These are phyloP conservation scores for Choricystis sp. DNA, from an alignment of 139 green algal species.

Conservation along the genomic window DNA sequence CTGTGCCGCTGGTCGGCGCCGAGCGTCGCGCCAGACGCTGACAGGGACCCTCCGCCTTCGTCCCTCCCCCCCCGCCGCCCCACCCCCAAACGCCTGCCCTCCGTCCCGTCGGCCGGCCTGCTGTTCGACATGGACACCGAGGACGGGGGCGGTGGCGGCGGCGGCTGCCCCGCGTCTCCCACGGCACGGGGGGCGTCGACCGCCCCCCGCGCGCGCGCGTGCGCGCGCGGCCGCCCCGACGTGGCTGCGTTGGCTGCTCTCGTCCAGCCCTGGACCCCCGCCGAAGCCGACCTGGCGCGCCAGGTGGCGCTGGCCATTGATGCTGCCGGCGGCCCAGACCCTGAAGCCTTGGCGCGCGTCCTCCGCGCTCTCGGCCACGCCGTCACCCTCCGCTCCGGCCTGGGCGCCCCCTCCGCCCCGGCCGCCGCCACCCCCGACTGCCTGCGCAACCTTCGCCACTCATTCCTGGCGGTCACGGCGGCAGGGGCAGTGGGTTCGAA, in stretches of 20 bases:
- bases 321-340: background rate
- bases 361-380: constrained; percentile 19
- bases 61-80: too few species aligned
- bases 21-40: background rate
- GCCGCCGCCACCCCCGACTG: constrained; percentile 15
- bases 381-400: constrained; percentile 22
- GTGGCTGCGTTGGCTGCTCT: background rate
- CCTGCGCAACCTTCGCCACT: constrained; percentile 46
- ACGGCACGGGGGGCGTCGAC: too few species aligned
- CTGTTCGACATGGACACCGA: background rate
- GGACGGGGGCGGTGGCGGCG: background rate
- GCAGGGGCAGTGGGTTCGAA: too few species aligned
- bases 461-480: constrained; percentile 28
- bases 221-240: too few species aligned
- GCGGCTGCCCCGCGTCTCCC: too few species aligned
- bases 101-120: background rate
- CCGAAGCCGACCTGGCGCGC: background rate
- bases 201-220: background rate
- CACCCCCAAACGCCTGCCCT: background rate
- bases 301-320: background rate
- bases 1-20: background rate
- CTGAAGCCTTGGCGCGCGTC: constrained; percentile 14
- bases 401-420: constrained; percentile 13
- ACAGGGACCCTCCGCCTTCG: background rate
- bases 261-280: background rate